phyloP scores from a whole-genome alignment of 2,329 filamentous ascomycete species.

The Trichoderma harzianum region DNA sequence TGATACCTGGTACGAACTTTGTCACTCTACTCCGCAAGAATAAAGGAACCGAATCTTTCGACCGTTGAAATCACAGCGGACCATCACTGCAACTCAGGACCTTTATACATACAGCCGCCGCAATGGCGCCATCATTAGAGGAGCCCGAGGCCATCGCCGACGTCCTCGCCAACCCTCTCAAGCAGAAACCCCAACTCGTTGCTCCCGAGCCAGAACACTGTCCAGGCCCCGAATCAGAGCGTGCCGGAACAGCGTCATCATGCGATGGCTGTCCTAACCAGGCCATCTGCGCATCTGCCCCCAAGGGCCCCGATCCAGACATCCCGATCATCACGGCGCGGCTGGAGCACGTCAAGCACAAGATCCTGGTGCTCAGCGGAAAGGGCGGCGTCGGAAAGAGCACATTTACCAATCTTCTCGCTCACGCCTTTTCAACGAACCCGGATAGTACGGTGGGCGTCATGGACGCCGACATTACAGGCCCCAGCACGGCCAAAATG shows the following conservation, averaged over 20 bases:
- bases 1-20: not conserved
- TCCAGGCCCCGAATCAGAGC: slow-evolving; percentile 78
- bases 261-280: slow-evolving; percentile 97
- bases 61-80: not conserved
- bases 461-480: slow-evolving; percentile 98
- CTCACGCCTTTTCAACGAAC: slow-evolving; percentile 83
- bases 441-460: slow-evolving; percentile 78
- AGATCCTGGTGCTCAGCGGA: slow-evolving; percentile 86
- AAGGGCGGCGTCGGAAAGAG: slow-evolving; percentile 98
- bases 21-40: not conserved
- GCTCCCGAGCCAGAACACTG: slow-evolving; percentile 97
- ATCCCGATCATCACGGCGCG: slow-evolving; percentile 83
- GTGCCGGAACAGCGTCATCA: slow-evolving; percentile 69
- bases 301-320: slow-evolving; percentile 94
- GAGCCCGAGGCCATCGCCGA: slow-evolving; percentile 63
- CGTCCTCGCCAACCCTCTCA: slow-evolving; percentile 71
- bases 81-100: not conserved
- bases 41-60: not conserved
- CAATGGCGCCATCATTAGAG: slow-evolving; percentile 81
- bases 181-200: slow-evolving; percentile 77
- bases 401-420: slow-evolving; percentile 84
- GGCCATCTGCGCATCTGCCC: slow-evolving; percentile 76
- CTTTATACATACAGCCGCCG: not conserved
- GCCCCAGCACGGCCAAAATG: slow-evolving; percentile 96
- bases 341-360: slow-evolving; percentile 78